phyloP scores from a whole-genome alignment of 1,139 yeast species.

The Tardiomyces digboiensis region DNA sequence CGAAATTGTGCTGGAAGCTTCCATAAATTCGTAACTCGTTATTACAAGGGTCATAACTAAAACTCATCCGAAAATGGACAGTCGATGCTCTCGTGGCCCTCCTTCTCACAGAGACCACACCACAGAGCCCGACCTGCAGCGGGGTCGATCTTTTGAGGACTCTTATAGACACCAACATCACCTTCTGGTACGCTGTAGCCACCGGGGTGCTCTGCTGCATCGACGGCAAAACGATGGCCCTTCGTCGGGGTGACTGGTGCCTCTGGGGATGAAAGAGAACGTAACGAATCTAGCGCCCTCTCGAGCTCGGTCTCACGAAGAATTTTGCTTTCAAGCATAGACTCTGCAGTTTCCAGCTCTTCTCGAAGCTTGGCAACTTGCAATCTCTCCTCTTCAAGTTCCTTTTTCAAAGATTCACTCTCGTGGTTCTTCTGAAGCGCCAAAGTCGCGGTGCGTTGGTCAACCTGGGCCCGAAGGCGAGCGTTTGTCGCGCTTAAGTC shows the following conservation, averaged over 20 bases:
- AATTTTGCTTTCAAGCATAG: slow-evolving; percentile 22
- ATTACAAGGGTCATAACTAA: slow-evolving; percentile 5
- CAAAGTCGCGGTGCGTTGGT: background rate
- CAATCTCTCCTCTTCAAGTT: background rate
- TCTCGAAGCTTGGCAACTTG: background rate
- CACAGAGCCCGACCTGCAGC: slow-evolving; percentile 67
- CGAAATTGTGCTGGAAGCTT: background rate
- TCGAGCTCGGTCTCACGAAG: slow-evolving; percentile 22
- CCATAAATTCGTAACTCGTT: background rate
- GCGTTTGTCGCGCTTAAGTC: background rate
- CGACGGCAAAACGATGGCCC: background rate
- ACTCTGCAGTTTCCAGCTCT: slow-evolving; percentile 21
- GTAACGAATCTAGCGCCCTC: slow-evolving; percentile 13
- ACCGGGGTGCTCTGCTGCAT: slow-evolving; percentile 5
- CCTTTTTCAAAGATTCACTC: background rate
- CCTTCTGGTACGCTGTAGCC: background rate
- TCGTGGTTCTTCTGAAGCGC: background rate
- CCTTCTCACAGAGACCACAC: slow-evolving; percentile 90
- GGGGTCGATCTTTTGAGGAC: slow-evolving; percentile 41
- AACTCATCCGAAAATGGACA: slow-evolving; percentile 74
- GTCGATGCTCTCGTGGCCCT: slow-evolving; percentile 77
- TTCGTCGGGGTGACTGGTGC: background rate
- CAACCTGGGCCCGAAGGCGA: background rate
- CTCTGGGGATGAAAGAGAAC: slow-evolving; percentile 6
- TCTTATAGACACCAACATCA: background rate